phyloP scores from a whole-genome alignment of 257 asterid species.

The Coffea eugenioides region DNA sequence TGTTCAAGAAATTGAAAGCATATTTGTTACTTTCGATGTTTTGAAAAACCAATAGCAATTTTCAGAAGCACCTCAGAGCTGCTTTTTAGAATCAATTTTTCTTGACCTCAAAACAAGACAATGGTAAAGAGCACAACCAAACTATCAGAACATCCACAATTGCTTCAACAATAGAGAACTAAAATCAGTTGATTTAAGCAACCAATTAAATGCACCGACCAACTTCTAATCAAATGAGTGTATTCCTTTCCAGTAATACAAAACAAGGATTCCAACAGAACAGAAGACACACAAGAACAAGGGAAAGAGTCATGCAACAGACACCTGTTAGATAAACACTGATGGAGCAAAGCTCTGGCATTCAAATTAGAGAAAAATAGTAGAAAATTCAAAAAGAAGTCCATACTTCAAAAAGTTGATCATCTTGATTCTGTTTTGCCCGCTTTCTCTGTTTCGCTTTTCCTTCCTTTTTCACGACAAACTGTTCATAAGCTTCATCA shows the following conservation, averaged over 20 bases:
- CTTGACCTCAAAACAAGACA: background rate
- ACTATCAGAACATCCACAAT: background rate
- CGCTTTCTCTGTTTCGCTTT: conserved; percentile 82
- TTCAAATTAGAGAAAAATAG: background rate
- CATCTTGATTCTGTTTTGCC: conserved; percentile 55
- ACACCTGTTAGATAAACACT: background rate
- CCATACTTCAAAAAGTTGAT: conserved; percentile 57
- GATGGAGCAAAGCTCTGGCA: background rate
- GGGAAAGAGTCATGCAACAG: background rate
- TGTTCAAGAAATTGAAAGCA: background rate
- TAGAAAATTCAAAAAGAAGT: background rate
- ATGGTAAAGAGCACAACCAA: background rate
- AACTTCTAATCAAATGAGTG: background rate
- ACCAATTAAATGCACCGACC: background rate
- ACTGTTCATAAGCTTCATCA: conserved; percentile 78
- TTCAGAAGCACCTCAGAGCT: background rate
- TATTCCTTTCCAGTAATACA: too few relatives aligned
- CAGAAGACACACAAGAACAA: background rate
- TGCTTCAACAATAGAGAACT: background rate
- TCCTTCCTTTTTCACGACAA: conserved; percentile 72
- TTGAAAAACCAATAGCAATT: background rate
- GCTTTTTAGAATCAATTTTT: background rate
- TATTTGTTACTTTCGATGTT: too few relatives aligned
- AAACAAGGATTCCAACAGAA: background rate
- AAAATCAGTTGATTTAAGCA: background rate